A percentile compares a stretch with the other conserved stretches of the same genome.
Evolutionary conservation across 441 rosid species (phyloP).

Genomic region (Pelargonium myrrhifolium): DNA sequence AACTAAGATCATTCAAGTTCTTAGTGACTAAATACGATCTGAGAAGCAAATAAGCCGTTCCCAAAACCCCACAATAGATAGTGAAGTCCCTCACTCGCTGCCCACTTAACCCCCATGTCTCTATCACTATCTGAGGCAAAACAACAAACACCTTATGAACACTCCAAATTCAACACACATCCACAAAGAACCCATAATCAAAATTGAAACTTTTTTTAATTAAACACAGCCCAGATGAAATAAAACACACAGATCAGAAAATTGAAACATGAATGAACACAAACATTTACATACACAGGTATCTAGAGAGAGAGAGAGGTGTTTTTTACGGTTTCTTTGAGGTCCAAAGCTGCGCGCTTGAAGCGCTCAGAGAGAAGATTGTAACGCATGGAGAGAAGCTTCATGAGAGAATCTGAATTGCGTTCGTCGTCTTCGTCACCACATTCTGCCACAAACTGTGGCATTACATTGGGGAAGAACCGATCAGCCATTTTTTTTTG

Average conservation of each 20-base stretch:
- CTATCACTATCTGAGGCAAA: constrained; percentile 37
- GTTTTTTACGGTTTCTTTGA: constrained; percentile 37
- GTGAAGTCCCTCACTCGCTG: constrained; percentile 44
- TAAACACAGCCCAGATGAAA: neutral
- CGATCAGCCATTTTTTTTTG: constrained; percentile 47
- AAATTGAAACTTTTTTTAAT: neutral
- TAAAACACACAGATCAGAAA: neutral
- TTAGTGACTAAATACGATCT: constrained; percentile 44
- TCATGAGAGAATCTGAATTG: constrained; percentile 26
- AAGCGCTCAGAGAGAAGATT: constrained; percentile 30
- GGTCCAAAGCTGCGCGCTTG: constrained; percentile 30
- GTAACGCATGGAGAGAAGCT: constrained; percentile 36
- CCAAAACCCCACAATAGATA: constrained; percentile 51
- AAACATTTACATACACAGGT: neutral
- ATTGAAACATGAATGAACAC: neutral
- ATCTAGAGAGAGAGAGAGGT: too few species aligned
- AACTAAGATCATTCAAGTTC: constrained; percentile 40
- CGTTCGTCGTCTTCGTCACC: constrained; percentile 7
- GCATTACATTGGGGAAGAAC: constrained; percentile 42
- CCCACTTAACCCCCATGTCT: constrained; percentile 44
- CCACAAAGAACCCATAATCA: neutral
- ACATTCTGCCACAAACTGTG: constrained; percentile 25
- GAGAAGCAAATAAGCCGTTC: constrained; percentile 58
- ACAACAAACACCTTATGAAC: neutral
- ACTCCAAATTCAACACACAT: neutral